phyloP scores from a whole-genome alignment of 352 stramenopile genomes.

The Blastocystis sp. region DNA sequence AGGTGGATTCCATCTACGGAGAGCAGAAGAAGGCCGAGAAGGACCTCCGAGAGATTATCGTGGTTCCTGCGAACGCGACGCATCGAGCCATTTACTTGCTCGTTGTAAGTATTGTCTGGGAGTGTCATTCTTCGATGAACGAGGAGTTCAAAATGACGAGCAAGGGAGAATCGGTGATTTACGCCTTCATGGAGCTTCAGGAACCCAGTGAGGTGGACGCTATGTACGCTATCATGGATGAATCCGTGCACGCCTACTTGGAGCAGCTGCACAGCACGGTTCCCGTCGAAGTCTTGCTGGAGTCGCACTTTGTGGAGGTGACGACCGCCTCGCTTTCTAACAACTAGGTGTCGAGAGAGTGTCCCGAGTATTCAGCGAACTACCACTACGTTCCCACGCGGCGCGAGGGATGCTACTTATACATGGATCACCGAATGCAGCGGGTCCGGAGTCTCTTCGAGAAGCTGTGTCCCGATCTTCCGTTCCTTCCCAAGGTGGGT shows the following conservation, averaged over 20 bases:
- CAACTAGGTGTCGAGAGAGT: neutral
- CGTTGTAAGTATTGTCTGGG: neutral
- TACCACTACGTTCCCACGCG: neutral
- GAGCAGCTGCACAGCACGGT: neutral
- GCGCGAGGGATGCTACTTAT: slow-evolving; percentile 42
- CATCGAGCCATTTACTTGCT: slow-evolving; percentile 26
- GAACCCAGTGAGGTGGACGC: neutral
- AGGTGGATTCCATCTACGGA: neutral
- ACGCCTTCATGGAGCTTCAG: neutral
- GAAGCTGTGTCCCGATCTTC: neutral
- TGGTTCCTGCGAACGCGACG: neutral
- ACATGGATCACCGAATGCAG: slow-evolving; percentile 47
- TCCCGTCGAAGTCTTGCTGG: neutral
- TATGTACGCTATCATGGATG: slow-evolving; percentile 3
- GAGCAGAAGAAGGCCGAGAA: neutral
- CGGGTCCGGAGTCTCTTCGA: neutral
- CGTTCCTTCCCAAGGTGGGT: slow-evolving; percentile 7
- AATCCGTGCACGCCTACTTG: neutral
- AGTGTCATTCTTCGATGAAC: neutral
- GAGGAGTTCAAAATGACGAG: slow-evolving; percentile 35
- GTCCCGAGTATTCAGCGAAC: neutral
- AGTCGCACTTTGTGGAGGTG: slow-evolving; percentile 23
- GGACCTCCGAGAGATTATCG: slow-evolving; percentile 24
- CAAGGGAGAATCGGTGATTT: neutral
- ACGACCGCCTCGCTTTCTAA: neutral